Evolutionary conservation across 768 basidiomycete species (phyloP).

Genomic region (Boletus insuetus): DNA sequence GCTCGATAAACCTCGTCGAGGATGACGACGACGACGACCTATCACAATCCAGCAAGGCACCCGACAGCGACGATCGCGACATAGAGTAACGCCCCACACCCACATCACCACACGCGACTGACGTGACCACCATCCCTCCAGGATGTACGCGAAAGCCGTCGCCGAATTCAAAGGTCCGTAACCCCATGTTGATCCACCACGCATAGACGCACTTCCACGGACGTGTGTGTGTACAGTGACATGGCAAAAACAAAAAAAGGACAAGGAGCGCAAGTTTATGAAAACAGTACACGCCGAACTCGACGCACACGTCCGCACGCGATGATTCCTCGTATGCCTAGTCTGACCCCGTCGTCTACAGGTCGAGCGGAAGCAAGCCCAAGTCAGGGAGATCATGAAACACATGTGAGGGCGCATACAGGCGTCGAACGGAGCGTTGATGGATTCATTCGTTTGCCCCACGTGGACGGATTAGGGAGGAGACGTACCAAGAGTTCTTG

Average conservation of each 20-base stretch:
- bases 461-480: slow-evolving; percentile 20
- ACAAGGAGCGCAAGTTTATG: slow-evolving; percentile 24
- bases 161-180: slow-evolving; percentile 32
- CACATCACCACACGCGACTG: neutral
- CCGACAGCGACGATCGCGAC: slow-evolving; percentile 26
- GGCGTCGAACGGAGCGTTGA: too few species aligned
- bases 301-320: slow-evolving; percentile 20
- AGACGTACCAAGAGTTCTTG: slow-evolving; percentile 26
- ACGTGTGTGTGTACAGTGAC: slow-evolving; percentile 18
- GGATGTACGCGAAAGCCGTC: slow-evolving; percentile 30
- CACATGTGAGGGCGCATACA: slow-evolving; percentile 24
- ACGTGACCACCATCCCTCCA: neutral
- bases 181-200: neutral
- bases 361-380: slow-evolving; percentile 20
- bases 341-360: neutral
- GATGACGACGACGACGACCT: slow-evolving; percentile 13
- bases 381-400: slow-evolving; percentile 18
- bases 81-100: slow-evolving; percentile 21
- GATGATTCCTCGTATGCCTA: neutral
- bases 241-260: slow-evolving; percentile 32
- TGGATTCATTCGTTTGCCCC: neutral
- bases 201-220: neutral
- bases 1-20: slow-evolving; percentile 2
- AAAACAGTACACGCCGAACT: slow-evolving; percentile 23
- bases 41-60: slow-evolving; percentile 18